Evolutionary conservation across 2,329 filamentous ascomycete species (phyloP).

Genomic region (Colletotrichum sp.): DNA sequence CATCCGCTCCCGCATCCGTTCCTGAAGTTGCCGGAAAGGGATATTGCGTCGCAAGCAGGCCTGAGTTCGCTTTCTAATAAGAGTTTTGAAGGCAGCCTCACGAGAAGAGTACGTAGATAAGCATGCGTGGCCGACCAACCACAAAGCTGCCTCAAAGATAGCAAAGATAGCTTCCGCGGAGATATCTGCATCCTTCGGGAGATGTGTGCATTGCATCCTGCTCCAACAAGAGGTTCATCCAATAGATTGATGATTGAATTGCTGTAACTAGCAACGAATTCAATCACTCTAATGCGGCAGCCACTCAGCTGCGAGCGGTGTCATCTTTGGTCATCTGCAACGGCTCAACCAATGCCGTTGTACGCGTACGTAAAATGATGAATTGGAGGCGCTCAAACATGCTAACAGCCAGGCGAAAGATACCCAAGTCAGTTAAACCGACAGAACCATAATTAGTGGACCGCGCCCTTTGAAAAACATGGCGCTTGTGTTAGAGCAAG

Average conservation of each 20-base stretch:
- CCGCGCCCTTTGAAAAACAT: conserved; percentile 5
- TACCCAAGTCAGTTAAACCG: not conserved
- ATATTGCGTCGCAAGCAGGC: not conserved
- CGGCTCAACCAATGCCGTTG: not conserved
- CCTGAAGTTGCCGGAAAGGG: not conserved
- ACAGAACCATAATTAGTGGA: not conserved
- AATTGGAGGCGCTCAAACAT: not conserved
- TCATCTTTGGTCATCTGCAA: not conserved
- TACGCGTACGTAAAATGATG: not conserved
- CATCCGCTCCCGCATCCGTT: not conserved
- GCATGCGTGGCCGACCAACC: not conserved
- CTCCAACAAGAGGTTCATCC: not conserved
- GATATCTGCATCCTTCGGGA: not conserved
- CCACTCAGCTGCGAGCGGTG: not conserved
- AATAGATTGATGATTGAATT: not conserved
- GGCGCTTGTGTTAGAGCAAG: not conserved
- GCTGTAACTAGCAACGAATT: not conserved
- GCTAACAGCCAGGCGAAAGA: not conserved
- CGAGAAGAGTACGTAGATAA: not conserved
- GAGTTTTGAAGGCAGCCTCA: not conserved
- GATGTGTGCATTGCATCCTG: not conserved
- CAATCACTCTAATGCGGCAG: not conserved
- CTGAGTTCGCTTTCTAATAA: fast-evolving
- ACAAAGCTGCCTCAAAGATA: not conserved
- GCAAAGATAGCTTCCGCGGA: not conserved